Percentiles rank a stretch among this genome's conserved stretches.
Conservation (phyloP, 306 rosid species). For the Dryas alaskensis region DNA sequence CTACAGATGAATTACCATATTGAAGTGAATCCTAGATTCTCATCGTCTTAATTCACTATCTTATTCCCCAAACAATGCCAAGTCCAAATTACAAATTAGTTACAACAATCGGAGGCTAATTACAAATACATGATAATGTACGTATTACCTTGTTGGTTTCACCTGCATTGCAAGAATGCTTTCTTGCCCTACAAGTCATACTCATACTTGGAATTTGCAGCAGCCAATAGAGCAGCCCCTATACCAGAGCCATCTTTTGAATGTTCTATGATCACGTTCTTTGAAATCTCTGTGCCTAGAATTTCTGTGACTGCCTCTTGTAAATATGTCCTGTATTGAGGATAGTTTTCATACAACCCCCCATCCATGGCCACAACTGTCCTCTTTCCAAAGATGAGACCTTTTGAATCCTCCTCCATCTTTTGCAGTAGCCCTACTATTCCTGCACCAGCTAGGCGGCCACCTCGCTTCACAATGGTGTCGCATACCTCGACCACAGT, state of each 20-base stretch:
- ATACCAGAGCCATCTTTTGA: constrained; percentile 89
- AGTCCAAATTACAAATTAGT: constrained; percentile 5
- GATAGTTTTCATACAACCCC: constrained; percentile 76
- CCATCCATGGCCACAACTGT: constrained; percentile 94
- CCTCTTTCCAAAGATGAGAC: constrained; percentile 63
- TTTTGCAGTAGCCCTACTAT: constrained; percentile 81
- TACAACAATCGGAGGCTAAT: neutral
- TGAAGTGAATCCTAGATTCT: neutral
- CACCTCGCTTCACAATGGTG: constrained; percentile 78
- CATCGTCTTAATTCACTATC: neutral
- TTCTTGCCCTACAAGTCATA: constrained; percentile 32
- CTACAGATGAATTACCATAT: neutral
- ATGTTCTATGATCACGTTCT: constrained; percentile 58
- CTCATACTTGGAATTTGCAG: constrained; percentile 70
- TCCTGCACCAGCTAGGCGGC: constrained; percentile 94
- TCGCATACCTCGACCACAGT: constrained; percentile 81
- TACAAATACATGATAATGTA: neutral
- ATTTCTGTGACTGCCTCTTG: constrained; percentile 59
- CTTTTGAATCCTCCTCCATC: constrained; percentile 73
- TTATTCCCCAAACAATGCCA: constrained; percentile 8
- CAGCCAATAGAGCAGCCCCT: constrained; percentile 96
- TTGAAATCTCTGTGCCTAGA: constrained; percentile 61
- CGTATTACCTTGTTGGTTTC: neutral
- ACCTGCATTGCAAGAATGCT: neutral
- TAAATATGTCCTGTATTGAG: constrained; percentile 70